Conservation (phyloP, 2,329 filamentous ascomycete genomes). For the Paracamarosporium sp. region DNA sequence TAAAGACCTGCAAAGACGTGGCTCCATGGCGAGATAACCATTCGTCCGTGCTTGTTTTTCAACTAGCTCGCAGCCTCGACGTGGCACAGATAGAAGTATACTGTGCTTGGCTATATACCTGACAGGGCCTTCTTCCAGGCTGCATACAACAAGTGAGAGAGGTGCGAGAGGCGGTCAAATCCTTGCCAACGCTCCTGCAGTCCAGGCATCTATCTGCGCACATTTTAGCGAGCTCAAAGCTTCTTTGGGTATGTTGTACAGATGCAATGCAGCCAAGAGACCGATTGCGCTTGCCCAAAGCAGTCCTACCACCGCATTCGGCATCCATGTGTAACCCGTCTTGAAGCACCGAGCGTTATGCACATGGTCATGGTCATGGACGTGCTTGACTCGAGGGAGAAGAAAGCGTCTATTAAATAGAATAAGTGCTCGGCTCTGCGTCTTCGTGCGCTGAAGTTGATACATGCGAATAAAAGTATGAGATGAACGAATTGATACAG, state of each 20-base stretch:
- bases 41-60: not conserved
- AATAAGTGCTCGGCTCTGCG: slow-evolving; percentile 6
- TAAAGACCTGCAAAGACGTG: not conserved
- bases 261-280: slow-evolving; percentile 17
- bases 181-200: not conserved
- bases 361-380: not conserved
- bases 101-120: not conserved
- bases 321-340: not conserved
- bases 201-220: too few species aligned
- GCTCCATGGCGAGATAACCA: not conserved
- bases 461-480: slow-evolving; percentile 20
- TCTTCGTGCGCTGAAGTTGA: slow-evolving; percentile 6
- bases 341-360: not conserved
- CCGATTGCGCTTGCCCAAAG: not conserved
- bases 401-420: slow-evolving; percentile 18
- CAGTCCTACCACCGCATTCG: not conserved
- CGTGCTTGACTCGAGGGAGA: not conserved
- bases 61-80: not conserved
- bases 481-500: slow-evolving; percentile 15
- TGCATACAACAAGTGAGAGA: not conserved
- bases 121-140: not conserved
- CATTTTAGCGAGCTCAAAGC: not conserved
- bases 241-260: slow-evolving; percentile 9
- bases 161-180: not conserved
- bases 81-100: not conserved